phyloP scores from a whole-genome alignment of 495 filamentous ascomycete genomes.

The Penicillium flavigenum region DNA sequence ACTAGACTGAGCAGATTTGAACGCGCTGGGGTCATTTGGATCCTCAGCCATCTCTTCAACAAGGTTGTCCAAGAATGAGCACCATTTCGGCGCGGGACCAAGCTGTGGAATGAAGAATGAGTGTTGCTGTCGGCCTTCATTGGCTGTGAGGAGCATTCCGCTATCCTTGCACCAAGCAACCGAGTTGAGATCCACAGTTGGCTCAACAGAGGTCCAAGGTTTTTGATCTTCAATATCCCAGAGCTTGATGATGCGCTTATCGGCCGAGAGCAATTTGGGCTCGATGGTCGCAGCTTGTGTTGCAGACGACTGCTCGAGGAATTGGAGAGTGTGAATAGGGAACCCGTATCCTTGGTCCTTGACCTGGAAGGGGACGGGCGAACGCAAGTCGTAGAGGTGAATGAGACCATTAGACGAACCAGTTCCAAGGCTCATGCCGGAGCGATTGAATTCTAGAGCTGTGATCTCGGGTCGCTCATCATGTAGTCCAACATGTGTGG shows the following conservation, averaged over 20 bases:
- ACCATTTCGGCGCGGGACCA: slow-evolving; percentile 91
- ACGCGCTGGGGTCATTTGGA: slow-evolving; percentile 66
- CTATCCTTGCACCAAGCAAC: slow-evolving; percentile 85
- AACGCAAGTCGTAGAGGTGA: slow-evolving; percentile 88
- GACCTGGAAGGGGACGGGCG: slow-evolving; percentile 75
- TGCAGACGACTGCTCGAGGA: slow-evolving; percentile 71
- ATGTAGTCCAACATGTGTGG: slow-evolving; percentile 36
- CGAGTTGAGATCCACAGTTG: slow-evolving; percentile 87
- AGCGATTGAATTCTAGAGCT: slow-evolving; percentile 78
- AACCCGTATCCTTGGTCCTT: slow-evolving; percentile 98
- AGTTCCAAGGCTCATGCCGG: slow-evolving; percentile 83
- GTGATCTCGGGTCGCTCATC: slow-evolving; percentile 74
- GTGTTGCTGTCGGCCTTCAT: slow-evolving; percentile 90
- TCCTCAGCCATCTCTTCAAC: slow-evolving; percentile 98
- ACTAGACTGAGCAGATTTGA: slow-evolving; percentile 49
- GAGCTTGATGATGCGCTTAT: slow-evolving; percentile 96
- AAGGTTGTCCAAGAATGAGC: slow-evolving; percentile 91
- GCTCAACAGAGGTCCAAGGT: slow-evolving; percentile 94
- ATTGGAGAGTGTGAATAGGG: slow-evolving; percentile 85
- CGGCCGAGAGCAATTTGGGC: slow-evolving; percentile 85
- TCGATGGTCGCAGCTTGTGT: slow-evolving; percentile 60
- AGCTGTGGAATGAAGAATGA: slow-evolving; percentile 95
- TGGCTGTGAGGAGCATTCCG: slow-evolving; percentile 92
- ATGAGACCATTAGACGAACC: slow-evolving; percentile 87
- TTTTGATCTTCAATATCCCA: slow-evolving; percentile 80